Evolutionary conservation across 192 early-diverging fungal species (phyloP), one percentile per base, ranked within the genome.

Genomic region (Mortierella alpina): DNA sequence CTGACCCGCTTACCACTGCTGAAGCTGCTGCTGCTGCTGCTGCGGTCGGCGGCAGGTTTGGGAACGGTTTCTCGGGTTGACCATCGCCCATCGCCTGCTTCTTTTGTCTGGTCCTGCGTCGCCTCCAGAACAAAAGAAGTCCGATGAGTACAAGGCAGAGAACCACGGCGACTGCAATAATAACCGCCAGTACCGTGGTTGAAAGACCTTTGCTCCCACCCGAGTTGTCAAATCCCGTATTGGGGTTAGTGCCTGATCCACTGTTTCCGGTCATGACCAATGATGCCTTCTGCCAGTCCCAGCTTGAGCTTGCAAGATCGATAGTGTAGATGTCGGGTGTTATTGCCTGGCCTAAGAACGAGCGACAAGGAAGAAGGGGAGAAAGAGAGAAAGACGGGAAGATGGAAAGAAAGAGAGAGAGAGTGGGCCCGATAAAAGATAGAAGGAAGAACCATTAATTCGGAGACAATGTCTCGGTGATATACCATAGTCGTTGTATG

Each of bases 261-360:
- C 22, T 54, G 39, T 12, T 49, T 47, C 17, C 46, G 18, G 44
- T 23, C n/a, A 18, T 8, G 55, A 49, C 22, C 6, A 67, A 45
- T 10, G 42, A 42, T 31, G 57, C 54, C 22, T 14, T 20, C 49
- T 67, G 52, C 65, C 65, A 67, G 17, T 67, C 54, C 65, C 65
- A 67, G 15, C 40, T 67, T 41, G 41, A 15, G 18, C 53, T 57
- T 6, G 42, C 57, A 6, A 67, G 14, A 18, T 67, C 65, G 65
- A 67, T 67, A 4, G 65, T 45, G 9, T 20, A n/a, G 18, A 67
- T 57, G 2, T 52, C 17, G 42, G 65, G 65, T 22, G 31, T 53
- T 20, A 1, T 14, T 57, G 52, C 42, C 7, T 67, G 0, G 41
- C 65, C 65, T 67, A 47, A 47, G 22, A n/a, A 48, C 5, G 5